phyloP scores from a whole-genome alignment of 2,329 filamentous ascomycete species.

The Tolypocladium sp. region DNA sequence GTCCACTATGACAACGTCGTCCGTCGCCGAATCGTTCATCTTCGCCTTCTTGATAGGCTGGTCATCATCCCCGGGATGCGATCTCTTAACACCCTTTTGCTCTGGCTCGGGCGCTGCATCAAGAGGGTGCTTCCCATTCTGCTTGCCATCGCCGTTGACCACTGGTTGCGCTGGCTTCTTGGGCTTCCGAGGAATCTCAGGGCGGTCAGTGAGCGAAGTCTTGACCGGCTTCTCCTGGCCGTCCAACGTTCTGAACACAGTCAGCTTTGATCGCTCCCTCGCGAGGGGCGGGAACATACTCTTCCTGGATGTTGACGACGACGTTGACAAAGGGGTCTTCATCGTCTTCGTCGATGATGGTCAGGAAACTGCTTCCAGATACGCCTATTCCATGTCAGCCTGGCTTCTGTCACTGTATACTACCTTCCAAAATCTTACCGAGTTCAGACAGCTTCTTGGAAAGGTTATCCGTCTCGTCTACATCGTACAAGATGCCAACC shows the following conservation, averaged over 20 bases:
- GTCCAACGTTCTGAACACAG: conserved; percentile 27
- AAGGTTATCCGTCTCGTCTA: conserved; percentile 81
- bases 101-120: conserved; percentile 22
- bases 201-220: conserved; percentile 30
- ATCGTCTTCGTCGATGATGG: conserved; percentile 75
- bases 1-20: conserved; percentile 39
- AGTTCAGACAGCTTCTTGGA: conserved; percentile 70
- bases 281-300: conserved; percentile 31
- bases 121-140: conserved; percentile 30
- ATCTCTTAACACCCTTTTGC: conserved; percentile 35
- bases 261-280: conserved; percentile 13
- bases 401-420: neutral
- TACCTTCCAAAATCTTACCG: conserved; percentile 31
- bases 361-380: conserved; percentile 65
- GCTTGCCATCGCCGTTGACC: conserved; percentile 27
- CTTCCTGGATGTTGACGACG: conserved; percentile 58
- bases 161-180: conserved; percentile 28
- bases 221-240: conserved; percentile 46
- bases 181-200: conserved; percentile 44
- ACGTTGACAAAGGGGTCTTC: conserved; percentile 70
- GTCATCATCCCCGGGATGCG: conserved; percentile 30
- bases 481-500: conserved; percentile 74
- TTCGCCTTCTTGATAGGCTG: conserved; percentile 41
- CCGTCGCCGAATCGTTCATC: conserved; percentile 20
- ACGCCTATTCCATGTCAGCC: conserved; percentile 41